Percentiles rank a stretch among this genome's conserved stretches.
Conservation (phyloP, 441 rosid species). For the Pelargonium citronellum region DNA sequence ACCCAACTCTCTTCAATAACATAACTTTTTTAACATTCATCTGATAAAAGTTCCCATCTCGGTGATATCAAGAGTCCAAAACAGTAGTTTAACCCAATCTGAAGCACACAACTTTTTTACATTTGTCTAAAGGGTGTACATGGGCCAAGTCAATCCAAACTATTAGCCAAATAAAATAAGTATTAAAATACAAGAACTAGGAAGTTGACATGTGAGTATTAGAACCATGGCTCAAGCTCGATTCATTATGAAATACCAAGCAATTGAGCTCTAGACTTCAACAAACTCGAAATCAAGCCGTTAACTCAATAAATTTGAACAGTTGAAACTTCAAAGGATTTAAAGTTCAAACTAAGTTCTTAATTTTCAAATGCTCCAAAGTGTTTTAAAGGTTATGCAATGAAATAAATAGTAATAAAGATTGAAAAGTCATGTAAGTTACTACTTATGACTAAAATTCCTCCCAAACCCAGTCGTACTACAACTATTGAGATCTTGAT, state of each 20-base stretch:
- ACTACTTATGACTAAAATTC: neutral
- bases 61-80: neutral
- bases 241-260: neutral
- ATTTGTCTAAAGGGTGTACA: neutral
- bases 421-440: neutral
- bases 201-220: neutral
- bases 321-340: neutral
- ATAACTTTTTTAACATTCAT: neutral
- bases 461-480: neutral
- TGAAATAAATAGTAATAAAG: no score
- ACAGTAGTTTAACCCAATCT: neutral
- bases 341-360: no score
- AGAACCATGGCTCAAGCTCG: neutral
- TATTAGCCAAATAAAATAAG: no score
- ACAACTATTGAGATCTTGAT: neutral
- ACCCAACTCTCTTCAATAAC: no score
- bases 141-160: neutral
- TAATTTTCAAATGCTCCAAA: no score
- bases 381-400: no score
- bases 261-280: neutral
- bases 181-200: no score
- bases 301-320: neutral
- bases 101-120: neutral
- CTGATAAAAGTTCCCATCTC: neutral
- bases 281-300: slow-evolving; percentile 1